Percentiles rank a stretch among this genome's conserved stretches.
phyloP scores from a whole-genome alignment of 2,329 filamentous ascomycete species.

The Penicillium sp. region DNA sequence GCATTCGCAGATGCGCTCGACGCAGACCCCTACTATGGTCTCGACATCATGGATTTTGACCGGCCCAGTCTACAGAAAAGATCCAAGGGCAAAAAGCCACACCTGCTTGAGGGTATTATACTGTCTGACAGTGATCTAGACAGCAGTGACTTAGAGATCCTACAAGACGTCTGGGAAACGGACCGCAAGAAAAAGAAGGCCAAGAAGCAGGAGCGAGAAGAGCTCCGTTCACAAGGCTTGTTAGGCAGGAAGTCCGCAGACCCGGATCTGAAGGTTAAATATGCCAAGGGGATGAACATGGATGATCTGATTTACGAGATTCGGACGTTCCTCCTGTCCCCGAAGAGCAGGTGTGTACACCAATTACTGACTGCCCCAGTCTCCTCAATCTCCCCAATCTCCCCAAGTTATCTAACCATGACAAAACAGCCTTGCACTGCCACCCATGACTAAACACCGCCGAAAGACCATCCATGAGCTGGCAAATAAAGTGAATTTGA shows the following conservation, averaged over 20 bases:
- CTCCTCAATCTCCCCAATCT: not conserved
- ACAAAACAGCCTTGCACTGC: slow-evolving; percentile 63
- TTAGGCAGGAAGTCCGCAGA: slow-evolving; percentile 58
- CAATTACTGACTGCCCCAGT: not conserved
- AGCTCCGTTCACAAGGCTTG: slow-evolving; percentile 64
- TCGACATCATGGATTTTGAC: slow-evolving; percentile 84
- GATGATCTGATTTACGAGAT: slow-evolving; percentile 72
- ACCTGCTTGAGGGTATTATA: slow-evolving; percentile 49
- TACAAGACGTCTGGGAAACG: slow-evolving; percentile 63
- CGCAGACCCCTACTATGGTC: slow-evolving; percentile 63
- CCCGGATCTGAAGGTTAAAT: slow-evolving; percentile 67
- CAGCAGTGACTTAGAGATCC: slow-evolving; percentile 60
- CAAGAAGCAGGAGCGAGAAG: slow-evolving; percentile 69
- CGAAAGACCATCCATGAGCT: slow-evolving; percentile 80
- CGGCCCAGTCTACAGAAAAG: slow-evolving; percentile 66
- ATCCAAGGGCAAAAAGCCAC: slow-evolving; percentile 60
- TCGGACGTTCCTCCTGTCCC: slow-evolving; percentile 64
- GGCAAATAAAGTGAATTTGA: slow-evolving; percentile 71
- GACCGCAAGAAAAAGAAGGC: slow-evolving; percentile 70
- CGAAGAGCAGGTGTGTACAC: slow-evolving; percentile 60
- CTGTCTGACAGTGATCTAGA: slow-evolving; percentile 68
- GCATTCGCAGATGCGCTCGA: slow-evolving; percentile 60
- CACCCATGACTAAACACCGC: slow-evolving; percentile 77
- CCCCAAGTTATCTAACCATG: slow-evolving; percentile 1
- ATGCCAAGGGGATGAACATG: slow-evolving; percentile 68